A percentile compares a stretch with the other conserved stretches of the same genome.
Conservation (phyloP, 1,284 basidiomycete species). For the Xerocomus amazonicus region DNA sequence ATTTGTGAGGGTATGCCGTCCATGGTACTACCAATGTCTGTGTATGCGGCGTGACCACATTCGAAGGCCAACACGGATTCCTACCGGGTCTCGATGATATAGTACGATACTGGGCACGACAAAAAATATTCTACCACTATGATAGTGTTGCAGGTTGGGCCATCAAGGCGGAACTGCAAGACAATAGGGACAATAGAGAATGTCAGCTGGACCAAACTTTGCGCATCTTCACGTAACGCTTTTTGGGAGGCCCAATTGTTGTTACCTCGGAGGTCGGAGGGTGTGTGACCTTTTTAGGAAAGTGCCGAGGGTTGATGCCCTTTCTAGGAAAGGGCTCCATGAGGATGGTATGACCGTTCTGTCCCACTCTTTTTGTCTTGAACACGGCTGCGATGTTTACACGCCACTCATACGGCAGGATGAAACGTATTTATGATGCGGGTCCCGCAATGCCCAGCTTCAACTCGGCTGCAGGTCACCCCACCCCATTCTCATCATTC, state of each 20-base stretch:
- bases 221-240: constrained; percentile 13
- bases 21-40: too few species aligned
- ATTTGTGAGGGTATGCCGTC: too few species aligned
- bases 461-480: constrained; percentile 14
- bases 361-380: constrained; percentile 27
- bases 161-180: not conserved
- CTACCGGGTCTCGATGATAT: too few species aligned
- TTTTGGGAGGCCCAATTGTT: constrained; percentile 26
- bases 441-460: not conserved
- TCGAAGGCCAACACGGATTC: too few species aligned
- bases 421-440: constrained; percentile 26
- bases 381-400: not conserved
- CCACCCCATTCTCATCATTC: constrained; percentile 7
- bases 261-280: not conserved
- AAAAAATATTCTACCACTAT: too few species aligned
- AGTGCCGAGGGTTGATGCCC: constrained; percentile 7
- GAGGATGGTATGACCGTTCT: not conserved
- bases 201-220: constrained; percentile 7
- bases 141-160: too few species aligned
- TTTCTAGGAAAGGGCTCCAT: not conserved
- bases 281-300: constrained; percentile 5
- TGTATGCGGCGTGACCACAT: too few species aligned
- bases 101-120: too few species aligned
- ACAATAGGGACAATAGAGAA: constrained; percentile 30
- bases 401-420: constrained; percentile 8